Percentiles rank a stretch among this genome's conserved stretches.
Evolutionary conservation across 192 early-diverging fungal genomes (phyloP).

Genomic region (Umbelopsis sp.): DNA sequence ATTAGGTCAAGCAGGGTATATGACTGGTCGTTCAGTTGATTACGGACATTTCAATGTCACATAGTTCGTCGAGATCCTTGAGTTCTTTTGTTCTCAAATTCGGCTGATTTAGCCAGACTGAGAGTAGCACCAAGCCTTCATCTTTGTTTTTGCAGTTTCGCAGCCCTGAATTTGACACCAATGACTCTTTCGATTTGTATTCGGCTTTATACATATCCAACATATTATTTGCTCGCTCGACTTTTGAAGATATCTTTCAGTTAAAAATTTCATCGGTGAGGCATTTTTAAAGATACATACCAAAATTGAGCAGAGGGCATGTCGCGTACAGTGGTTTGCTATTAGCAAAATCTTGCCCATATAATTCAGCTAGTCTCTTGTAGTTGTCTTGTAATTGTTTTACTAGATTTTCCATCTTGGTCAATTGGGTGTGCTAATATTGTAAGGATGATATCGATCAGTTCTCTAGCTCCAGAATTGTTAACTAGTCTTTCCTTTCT

Average conservation of each 20-base stretch:
- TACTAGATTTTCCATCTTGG: conserved; percentile 29
- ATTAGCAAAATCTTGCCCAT: conserved; percentile 5
- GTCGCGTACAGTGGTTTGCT: conserved; percentile 27
- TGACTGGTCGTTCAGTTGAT: not conserved
- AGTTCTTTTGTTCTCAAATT: conserved; percentile 17
- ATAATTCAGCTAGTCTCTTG: not conserved
- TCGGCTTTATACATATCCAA: conserved; percentile 34
- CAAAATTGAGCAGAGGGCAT: conserved; percentile 27
- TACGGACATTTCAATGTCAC: conserved; percentile 27
- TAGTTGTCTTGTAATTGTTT: conserved; percentile 19
- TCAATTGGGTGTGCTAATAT: conserved; percentile 22
- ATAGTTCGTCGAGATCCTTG: conserved; percentile 33
- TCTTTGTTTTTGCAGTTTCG: conserved; percentile 20
- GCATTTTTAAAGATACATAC: conserved; percentile 7
- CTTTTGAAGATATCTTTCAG: not conserved
- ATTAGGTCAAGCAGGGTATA: not conserved
- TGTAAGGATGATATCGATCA: not conserved
- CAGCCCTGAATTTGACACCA: conserved; percentile 18
- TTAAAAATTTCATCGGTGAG: not conserved
- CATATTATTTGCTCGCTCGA: conserved; percentile 9
- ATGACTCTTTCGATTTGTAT: conserved; percentile 21
- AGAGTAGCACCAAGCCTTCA: conserved; percentile 35
- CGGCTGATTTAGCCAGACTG: conserved; percentile 40
- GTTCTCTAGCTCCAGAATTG: not conserved
- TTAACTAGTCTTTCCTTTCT: not conserved